Percentiles rank a stretch among this genome's conserved stretches.
Evolutionary conservation across 1,284 basidiomycete species (phyloP).

Genomic region (Sporisorium reilianum): DNA sequence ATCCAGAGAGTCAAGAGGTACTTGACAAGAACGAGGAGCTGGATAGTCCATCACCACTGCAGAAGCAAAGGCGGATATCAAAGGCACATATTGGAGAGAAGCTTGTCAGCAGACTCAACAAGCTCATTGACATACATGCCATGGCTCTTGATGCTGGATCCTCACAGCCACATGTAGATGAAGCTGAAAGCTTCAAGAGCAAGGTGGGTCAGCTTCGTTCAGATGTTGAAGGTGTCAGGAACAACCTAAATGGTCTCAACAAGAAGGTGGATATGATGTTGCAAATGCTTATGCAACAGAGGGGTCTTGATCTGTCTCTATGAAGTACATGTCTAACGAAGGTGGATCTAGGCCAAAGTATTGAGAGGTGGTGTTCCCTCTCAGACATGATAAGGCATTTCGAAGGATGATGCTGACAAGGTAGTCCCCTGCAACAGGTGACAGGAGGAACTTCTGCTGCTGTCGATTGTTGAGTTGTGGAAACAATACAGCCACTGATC

Average conservation of each 20-base stretch:
- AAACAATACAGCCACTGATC: neutral
- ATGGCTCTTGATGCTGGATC: neutral
- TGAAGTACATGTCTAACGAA: neutral
- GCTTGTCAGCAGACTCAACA: neutral
- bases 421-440: neutral
- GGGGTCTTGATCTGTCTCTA: neutral
- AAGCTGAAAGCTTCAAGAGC: neutral
- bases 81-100: neutral
- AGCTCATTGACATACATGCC: conserved; percentile 5
- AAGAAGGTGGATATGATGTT: neutral
- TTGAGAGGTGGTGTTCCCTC: conserved; percentile 7
- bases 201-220: conserved; percentile 3
- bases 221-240: neutral
- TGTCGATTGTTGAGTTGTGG: conserved; percentile 1
- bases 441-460: neutral
- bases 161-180: neutral
- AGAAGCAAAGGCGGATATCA: neutral
- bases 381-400: neutral
- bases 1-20: neutral
- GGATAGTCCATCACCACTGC: neutral
- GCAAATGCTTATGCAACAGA: conserved; percentile 6
- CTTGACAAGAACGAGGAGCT: neutral
- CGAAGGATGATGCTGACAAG: neutral
- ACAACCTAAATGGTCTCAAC: too few relatives aligned
- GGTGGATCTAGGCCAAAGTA: conserved; percentile 7